Percentiles rank a stretch among this genome's conserved stretches.
Evolutionary conservation across 495 filamentous ascomycete genomes (phyloP).

Genomic region (Aspergillus egyptiacus): DNA sequence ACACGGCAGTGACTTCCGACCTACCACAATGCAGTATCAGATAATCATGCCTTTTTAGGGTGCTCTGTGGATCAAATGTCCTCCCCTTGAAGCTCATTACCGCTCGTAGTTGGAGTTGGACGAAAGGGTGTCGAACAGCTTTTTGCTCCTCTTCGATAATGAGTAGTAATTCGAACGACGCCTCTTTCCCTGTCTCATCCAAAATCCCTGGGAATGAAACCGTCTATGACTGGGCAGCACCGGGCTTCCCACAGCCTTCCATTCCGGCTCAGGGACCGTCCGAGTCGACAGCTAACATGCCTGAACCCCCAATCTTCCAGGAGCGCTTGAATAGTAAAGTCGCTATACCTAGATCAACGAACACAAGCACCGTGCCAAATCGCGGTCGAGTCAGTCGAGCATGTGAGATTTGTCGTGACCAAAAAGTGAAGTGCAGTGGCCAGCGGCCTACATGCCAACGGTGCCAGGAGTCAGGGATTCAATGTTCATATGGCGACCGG

Average conservation of each 20-base stretch:
- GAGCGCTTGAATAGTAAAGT: conserved; percentile 33
- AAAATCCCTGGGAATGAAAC: conserved; percentile 21
- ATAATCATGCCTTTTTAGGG: too few relatives aligned
- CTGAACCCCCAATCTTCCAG: conserved; percentile 12
- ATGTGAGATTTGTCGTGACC: conserved; percentile 69
- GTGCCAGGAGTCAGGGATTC: conserved; percentile 46
- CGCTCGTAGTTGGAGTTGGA: conserved; percentile 9
- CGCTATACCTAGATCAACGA: conserved; percentile 32
- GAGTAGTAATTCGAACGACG: conserved; percentile 25
- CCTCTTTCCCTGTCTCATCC: conserved; percentile 19
- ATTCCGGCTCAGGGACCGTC: conserved; percentile 7
- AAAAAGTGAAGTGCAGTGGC: conserved; percentile 60
- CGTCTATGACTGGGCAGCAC: conserved; percentile 16
- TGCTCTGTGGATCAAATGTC: too few relatives aligned
- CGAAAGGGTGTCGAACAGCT: conserved; percentile 10
- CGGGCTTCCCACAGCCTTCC: conserved; percentile 18
- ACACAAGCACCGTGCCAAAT: conserved; percentile 24
- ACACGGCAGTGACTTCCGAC: too few relatives aligned
- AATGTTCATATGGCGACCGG: conserved; percentile 51
- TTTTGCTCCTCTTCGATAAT: conserved; percentile 18
- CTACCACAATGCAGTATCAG: too few relatives aligned
- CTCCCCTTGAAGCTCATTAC: not conserved
- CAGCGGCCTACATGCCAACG: conserved; percentile 51
- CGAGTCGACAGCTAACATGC: conserved; percentile 16
- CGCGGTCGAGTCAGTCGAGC: conserved; percentile 47